These are phyloP conservation scores for Xylaria arbuscula DNA, from an alignment of 2,329 filamentous ascomycete species.

Conservation along the genomic window DNA sequence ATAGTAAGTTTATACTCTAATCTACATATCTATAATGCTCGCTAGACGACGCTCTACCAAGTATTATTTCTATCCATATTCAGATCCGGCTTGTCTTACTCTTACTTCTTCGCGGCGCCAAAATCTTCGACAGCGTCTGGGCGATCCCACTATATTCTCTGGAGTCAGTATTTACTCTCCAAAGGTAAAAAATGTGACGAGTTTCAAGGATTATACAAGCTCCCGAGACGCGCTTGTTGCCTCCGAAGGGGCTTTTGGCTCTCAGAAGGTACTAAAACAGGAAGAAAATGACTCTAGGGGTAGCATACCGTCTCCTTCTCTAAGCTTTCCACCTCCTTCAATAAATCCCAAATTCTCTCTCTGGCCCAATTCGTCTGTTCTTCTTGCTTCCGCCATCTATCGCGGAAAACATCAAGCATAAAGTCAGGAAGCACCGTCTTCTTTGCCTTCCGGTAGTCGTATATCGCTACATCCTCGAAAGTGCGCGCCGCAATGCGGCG, in stretches of 20 bases:
- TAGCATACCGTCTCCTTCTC: constrained; percentile 68
- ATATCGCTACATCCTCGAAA: constrained; percentile 81
- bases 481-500: constrained; percentile 78
- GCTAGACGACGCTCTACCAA: not conserved
- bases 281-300: too few relatives aligned
- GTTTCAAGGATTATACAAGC: too few relatives aligned
- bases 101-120: constrained; percentile 50
- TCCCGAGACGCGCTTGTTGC: too few relatives aligned
- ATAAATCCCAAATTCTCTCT: constrained; percentile 65
- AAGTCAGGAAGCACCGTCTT: constrained; percentile 70
- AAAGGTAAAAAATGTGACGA: too few relatives aligned
- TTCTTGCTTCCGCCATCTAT: constrained; percentile 71
- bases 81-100: not conserved
- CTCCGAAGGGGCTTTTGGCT: too few relatives aligned
- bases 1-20: constrained; percentile 1
- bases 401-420: constrained; percentile 69
- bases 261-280: too few relatives aligned
- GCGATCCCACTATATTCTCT: constrained; percentile 68
- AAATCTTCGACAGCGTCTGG: constrained; percentile 77
- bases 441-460: constrained; percentile 73
- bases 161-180: too few relatives aligned
- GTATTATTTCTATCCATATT: not conserved
- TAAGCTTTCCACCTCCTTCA: constrained; percentile 67
- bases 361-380: constrained; percentile 64
- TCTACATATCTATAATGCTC: constrained; percentile 3